A percentile compares a stretch with the other conserved stretches of the same genome.
Evolutionary conservation across 2,329 filamentous ascomycete genomes (phyloP).

Genomic region (Penicillium crustosum): DNA sequence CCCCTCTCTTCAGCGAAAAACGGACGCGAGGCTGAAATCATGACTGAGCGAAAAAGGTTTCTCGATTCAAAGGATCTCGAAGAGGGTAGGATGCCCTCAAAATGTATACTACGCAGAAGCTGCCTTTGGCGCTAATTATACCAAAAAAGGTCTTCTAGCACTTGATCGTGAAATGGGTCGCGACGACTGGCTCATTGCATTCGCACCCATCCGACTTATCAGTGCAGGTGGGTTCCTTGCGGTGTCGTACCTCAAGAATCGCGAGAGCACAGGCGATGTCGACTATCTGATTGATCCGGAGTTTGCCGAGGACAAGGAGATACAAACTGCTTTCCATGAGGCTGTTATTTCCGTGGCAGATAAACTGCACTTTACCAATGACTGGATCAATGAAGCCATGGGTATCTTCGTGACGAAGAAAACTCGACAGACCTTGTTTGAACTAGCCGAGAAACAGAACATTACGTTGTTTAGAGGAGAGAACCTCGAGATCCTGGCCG

Average conservation of each 20-base stretch:
- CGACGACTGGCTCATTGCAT: slow-evolving; percentile 32
- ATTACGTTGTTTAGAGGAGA: slow-evolving; percentile 33
- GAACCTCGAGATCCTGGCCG: slow-evolving; percentile 32
- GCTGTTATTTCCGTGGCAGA: slow-evolving; percentile 27
- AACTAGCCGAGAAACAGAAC: slow-evolving; percentile 32
- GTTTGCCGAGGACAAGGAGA: slow-evolving; percentile 34
- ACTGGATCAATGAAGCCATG: slow-evolving; percentile 37
- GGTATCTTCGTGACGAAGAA: slow-evolving; percentile 30
- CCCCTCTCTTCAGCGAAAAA: too few species aligned
- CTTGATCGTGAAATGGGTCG: slow-evolving; percentile 34
- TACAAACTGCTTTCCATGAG: slow-evolving; percentile 28
- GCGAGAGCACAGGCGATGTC: slow-evolving; percentile 34
- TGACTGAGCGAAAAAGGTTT: neutral
- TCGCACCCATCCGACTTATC: slow-evolving; percentile 35
- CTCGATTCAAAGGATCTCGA: neutral
- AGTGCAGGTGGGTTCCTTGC: slow-evolving; percentile 35
- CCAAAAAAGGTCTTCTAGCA: slow-evolving; percentile 30
- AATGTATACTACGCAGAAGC: too few species aligned
- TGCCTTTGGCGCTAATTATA: too few species aligned
- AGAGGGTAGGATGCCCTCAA: neutral
- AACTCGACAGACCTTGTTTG: slow-evolving; percentile 27
- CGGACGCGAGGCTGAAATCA: too few species aligned
- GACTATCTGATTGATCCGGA: slow-evolving; percentile 37
- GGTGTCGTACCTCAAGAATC: slow-evolving; percentile 30
- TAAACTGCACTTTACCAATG: slow-evolving; percentile 22